phyloP scores from a whole-genome alignment of 1,284 basidiomycete genomes.

The Cutaneotrichosporon dermatis region DNA sequence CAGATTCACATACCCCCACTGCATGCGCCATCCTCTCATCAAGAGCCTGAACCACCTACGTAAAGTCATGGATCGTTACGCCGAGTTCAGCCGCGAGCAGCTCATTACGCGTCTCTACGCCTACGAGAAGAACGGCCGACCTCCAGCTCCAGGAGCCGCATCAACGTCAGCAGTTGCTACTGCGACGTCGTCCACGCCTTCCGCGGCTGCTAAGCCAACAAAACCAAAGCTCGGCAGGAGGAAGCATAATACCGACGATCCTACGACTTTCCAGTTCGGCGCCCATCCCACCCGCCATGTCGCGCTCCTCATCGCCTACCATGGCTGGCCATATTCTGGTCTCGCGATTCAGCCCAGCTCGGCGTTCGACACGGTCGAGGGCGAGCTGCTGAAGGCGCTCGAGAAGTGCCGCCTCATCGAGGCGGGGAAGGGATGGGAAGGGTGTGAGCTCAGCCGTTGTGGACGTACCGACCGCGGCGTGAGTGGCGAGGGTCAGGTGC shows the following conservation, averaged over 20 bases:
- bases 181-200: neutral
- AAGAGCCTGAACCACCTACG: neutral
- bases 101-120: constrained; percentile 60
- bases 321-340: constrained; percentile 87
- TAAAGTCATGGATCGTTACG: constrained; percentile 23
- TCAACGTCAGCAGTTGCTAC: neutral
- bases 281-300: constrained; percentile 75
- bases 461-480: constrained; percentile 94
- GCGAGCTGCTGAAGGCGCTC: constrained; percentile 75
- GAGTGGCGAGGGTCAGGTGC: constrained; percentile 88
- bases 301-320: constrained; percentile 85
- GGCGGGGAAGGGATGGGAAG: constrained; percentile 66
- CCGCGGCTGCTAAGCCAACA: neutral
- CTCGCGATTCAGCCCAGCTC: constrained; percentile 67
- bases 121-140: constrained; percentile 50
- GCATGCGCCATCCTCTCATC: constrained; percentile 3
- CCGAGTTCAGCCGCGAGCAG: constrained; percentile 53
- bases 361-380: constrained; percentile 83
- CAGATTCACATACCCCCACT: neutral
- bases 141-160: neutral
- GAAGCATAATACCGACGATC: constrained; percentile 18
- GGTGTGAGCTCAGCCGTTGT: constrained; percentile 84
- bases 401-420: constrained; percentile 72
- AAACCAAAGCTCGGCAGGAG: constrained; percentile 4
- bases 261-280: constrained; percentile 55